A percentile compares a stretch with the other conserved stretches of the same genome.
Evolutionary conservation across 2,329 filamentous ascomycete species (phyloP).

Genomic region (Canariomyces notabilis): DNA sequence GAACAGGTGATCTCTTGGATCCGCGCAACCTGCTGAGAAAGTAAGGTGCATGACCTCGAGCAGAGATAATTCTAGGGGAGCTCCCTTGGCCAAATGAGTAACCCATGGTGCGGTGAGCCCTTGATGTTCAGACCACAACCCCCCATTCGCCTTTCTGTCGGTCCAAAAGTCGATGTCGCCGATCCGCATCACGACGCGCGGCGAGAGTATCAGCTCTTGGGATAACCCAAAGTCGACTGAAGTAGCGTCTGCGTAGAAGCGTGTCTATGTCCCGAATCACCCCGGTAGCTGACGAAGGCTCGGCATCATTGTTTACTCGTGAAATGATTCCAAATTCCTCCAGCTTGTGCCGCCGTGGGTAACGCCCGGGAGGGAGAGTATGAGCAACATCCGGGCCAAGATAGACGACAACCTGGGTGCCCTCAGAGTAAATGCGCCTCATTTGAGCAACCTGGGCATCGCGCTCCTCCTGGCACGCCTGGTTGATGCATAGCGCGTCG

Average conservation of each 20-base stretch:
- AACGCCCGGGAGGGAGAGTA: background rate
- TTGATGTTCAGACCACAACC: background rate
- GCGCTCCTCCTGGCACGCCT: background rate
- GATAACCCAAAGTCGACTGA: slow-evolving; percentile 3
- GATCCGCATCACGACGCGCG: slow-evolving; percentile 1
- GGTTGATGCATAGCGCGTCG: slow-evolving; percentile 6
- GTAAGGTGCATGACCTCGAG: background rate
- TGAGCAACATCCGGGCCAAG: slow-evolving; percentile 6
- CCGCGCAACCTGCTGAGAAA: background rate
- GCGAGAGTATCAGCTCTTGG: slow-evolving; percentile 3
- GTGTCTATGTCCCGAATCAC: background rate
- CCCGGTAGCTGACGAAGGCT: too few species aligned
- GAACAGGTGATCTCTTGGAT: slow-evolving; percentile 2
- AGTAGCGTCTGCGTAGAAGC: background rate
- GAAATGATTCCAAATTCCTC: background rate
- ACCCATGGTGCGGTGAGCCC: background rate
- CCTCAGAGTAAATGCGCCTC: background rate
- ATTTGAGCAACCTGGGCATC: slow-evolving; percentile 3
- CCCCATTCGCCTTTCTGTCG: background rate
- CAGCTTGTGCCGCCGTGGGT: background rate
- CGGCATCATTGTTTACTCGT: too few species aligned
- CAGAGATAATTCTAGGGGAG: background rate
- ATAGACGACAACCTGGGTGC: slow-evolving; percentile 5
- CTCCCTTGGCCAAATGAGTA: background rate
- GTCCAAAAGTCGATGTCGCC: slow-evolving; percentile 3